Evolutionary conservation across 2,329 filamentous ascomycete genomes (phyloP).

Genomic region (Graphiopsis chlorocephala): DNA sequence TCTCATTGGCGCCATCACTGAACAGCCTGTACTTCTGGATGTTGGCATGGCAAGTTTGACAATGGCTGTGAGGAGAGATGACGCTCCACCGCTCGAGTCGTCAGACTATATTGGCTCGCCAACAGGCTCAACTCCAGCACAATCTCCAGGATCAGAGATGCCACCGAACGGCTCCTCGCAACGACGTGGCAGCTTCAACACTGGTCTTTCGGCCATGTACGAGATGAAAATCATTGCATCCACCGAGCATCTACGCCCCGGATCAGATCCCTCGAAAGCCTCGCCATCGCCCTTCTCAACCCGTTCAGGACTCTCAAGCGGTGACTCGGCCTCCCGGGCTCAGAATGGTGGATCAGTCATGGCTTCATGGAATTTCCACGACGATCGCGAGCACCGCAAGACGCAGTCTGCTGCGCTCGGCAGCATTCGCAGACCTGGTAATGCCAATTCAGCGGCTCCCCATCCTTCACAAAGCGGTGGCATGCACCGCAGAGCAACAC

Average conservation of each 20-base stretch:
- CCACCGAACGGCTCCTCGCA: constrained; percentile 29
- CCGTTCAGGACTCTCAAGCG: neutral
- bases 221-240: constrained; percentile 73
- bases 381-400: neutral
- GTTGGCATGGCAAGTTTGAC: constrained; percentile 88
- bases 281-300: neutral
- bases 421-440: constrained; percentile 38
- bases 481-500: constrained; percentile 15
- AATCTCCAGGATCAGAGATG: constrained; percentile 23
- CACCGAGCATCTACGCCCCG: constrained; percentile 66
- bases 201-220: constrained; percentile 58
- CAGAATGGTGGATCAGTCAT: neutral
- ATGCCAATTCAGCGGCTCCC: constrained; percentile 26
- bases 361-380: constrained; percentile 7
- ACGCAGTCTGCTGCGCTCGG: constrained; percentile 31
- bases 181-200: constrained; percentile 41
- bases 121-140: constrained; percentile 15
- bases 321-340: neutral
- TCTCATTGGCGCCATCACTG: constrained; percentile 84
- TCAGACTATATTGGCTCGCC: constrained; percentile 9
- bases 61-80: constrained; percentile 67
- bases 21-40: constrained; percentile 86
- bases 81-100: constrained; percentile 29
- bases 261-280: constrained; percentile 37
- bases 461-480: constrained; percentile 13